Evolutionary conservation across 768 basidiomycete species (phyloP).

Genomic region (Phaeotremella skinneri): DNA sequence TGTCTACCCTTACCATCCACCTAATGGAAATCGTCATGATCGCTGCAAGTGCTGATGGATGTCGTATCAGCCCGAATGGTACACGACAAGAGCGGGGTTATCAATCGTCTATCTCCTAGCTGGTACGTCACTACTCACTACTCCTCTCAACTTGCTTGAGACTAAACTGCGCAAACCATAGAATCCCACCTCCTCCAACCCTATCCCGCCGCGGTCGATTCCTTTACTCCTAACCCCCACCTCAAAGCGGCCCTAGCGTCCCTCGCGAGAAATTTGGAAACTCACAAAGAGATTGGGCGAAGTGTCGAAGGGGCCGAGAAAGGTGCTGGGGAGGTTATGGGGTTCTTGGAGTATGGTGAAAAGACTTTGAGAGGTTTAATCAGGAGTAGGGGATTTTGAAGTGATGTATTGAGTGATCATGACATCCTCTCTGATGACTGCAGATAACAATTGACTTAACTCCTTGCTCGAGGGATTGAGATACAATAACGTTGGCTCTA

Average conservation of each 20-base stretch:
- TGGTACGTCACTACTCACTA: slow-evolving; percentile 17
- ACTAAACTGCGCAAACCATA: neutral
- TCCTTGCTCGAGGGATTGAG: too few species aligned
- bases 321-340: slow-evolving; percentile 23
- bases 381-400: slow-evolving; percentile 19
- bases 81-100: slow-evolving; percentile 27
- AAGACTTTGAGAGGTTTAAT: slow-evolving; percentile 26
- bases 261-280: slow-evolving; percentile 21
- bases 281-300: slow-evolving; percentile 10
- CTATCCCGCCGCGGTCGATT: slow-evolving; percentile 9
- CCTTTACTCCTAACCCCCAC: slow-evolving; percentile 19
- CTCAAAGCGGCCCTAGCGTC: slow-evolving; percentile 20
- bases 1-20: neutral
- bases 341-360: slow-evolving; percentile 23
- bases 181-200: slow-evolving; percentile 41
- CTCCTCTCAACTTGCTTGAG: neutral
- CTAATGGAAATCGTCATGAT: neutral
- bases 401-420: neutral
- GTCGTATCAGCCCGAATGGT: slow-evolving; percentile 38
- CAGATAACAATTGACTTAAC: too few species aligned
- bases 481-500: too few species aligned
- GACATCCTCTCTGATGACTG: too few species aligned
- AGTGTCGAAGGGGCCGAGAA: slow-evolving; percentile 22
- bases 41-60: neutral
- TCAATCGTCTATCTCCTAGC: slow-evolving; percentile 32